Base-by-base conservation (phyloP, 805 yeast species). In the Saccharomyces jurei region DNA sequence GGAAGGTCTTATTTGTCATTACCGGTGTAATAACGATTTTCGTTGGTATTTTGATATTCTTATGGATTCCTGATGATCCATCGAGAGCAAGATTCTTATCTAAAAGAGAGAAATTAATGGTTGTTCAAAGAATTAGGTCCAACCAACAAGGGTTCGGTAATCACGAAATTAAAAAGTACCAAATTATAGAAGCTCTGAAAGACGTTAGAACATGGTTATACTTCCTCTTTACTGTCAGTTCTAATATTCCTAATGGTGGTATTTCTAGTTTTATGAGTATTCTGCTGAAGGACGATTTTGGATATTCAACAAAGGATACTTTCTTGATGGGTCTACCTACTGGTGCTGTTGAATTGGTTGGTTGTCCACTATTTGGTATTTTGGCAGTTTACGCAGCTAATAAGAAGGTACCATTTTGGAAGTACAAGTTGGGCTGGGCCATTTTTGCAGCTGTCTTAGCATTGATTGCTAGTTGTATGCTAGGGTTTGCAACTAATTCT, bases 91-190 rank as follows among this genome's bases (percentile, higher is more conserved):
- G 79, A 74, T 75, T 75, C 53, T 68, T 76, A 14, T 36, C 44
- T 2, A 51, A 55, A 27, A 74, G 74, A 54, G 86, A 80, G 62
- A 66, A 60, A 76, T 60, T 69, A 22, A 66, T 74, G 63, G 77
- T 78, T 47, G 80, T 81, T 41, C 80, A 76, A 65, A 75, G 83
- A 59, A 80, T 79, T 57, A 77, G 83, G 59, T 61, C 59, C 22
- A 81, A 78, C 68, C 80, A 77, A 60, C 84, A 77, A 58, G 88
- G 87, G 50, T 78, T 78, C 63, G 84, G 85, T 54, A 79, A 76
- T 59, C 76, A 70, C 59, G 69, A 73, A 48, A 80, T 82, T 75
- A 82, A 82, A 62, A 70, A 70, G 74, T 66, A 74, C 52, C 88
- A 84, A 64, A 70, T 81, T 47, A 67, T 63, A 25, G 86, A 83